Evolutionary conservation across 495 filamentous ascomycete genomes (phyloP), one percentile per base, ranked within the genome.

Genomic region (Xylaria curta): DNA sequence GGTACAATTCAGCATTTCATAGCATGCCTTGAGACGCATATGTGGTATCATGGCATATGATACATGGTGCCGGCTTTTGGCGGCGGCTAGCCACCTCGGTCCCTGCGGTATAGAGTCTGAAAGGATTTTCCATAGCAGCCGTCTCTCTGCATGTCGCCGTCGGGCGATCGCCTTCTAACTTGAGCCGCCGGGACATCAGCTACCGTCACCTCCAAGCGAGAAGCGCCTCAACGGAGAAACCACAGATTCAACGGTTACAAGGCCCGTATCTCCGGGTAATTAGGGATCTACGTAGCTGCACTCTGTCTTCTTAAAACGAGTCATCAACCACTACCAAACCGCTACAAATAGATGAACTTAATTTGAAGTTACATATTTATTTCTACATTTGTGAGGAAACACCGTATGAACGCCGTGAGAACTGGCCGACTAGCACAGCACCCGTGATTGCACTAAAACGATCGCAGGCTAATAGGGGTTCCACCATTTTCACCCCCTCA

Each of bases 251-350:
- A 66, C 69, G 69, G 69, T 36, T 71, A 26, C 36, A 58, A 66
- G 69, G 69, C 69, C 69, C 69, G 69, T 17, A 10, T 71, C 10
- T 66, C 69, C 61, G 69, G 62, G 21, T 31, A 71, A 71, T 64
- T 71, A 21, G 47, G 65, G 26, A 47, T 61, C 58, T 60, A 54
- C 46, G 19, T 63, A 40, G 58, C 15, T 21, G 13, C n/a, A 36
- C 40, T 38, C 51, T n/a, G 65, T 54, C 65, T 13, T 58, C 47
- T 42, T 44, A 38, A 68, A 38, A 8, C 49, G 19, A 44, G 33
- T 15, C 15, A 47, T 49, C 3, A 21, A 9, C 33, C 53, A 28
- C 44, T 12, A 4, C 33, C 28, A 33, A 12, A 5, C n/a, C 31
- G 47, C 28, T 33, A 1, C 15, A 13, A 58, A 31, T 6, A 56